Base-by-base conservation (phyloP, 1,284 basidiomycete genomes). In the Grifola frondosa region DNA sequence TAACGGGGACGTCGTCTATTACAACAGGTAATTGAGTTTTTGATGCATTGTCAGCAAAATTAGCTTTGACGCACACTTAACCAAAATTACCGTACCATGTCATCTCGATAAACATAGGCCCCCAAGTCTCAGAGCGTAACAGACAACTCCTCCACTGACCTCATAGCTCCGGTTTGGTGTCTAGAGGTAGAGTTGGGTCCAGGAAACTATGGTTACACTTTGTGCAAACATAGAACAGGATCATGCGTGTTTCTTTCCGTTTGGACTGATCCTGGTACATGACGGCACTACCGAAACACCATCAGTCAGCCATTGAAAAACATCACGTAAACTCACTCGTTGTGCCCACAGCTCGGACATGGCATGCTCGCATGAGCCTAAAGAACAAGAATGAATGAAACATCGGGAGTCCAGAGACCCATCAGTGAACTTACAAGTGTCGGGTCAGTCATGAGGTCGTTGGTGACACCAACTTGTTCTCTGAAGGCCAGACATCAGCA, bases 251-350 rank as follows among this genome's bases (percentile, higher is more conserved):
- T 58, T 94, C 90, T 57, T 89, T 91, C 40, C 93, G 83, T 62
- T 94, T 93, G 12, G 91, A 95, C 65, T 97, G 93, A 67, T 96
- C 93, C 67, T 96, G 93, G 66, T 88, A 97, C 63, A 89, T 83
- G 12, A 97, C 93, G 36, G 90, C 82, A 59, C 92, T 95, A 57
- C 7, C 13, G 4, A 20, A 16, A 25, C 49, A 47, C 19, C 13
- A 40, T 43, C n/a, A 33, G 22, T n/a, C 46, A 25, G 46, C 35
- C 36, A 42, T 21, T 40, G 13, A 24, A 30, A 19, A 26, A 37
- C 23, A 28, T 37, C 20, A 37, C 12, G 26, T 26, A 34, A 5
- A 71, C 83, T 52, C 61, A 88, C 88, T 90, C 88, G 55, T 87
- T 78, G 49, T 85, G 69, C 26, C 78, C 76, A 51, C 88, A 90